Evolutionary conservation across 371 early-diverging fungal genomes (phyloP).

Genomic region (Blakeslea trispora): DNA sequence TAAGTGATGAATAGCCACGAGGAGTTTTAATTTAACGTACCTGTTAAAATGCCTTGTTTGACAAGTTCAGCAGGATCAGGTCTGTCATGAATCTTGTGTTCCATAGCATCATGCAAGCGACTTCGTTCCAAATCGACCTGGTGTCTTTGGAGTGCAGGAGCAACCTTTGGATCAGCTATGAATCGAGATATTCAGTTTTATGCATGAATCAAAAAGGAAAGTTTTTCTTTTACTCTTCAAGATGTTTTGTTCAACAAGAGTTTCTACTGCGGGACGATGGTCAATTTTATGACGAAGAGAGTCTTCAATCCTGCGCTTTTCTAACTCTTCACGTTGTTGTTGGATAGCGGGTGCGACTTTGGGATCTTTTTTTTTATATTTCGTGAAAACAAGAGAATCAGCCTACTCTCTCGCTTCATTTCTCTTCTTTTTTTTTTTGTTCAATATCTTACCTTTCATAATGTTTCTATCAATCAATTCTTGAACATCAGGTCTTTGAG

Average conservation of each 20-base stretch:
- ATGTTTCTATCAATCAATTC: conserved; percentile 77
- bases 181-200: not conserved
- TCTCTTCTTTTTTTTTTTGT: conserved; percentile 5
- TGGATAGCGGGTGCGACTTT: conserved; percentile 59
- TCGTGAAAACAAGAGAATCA: too few species aligned
- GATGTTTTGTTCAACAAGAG: conserved; percentile 74
- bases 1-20: not conserved
- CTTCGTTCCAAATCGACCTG: conserved; percentile 57
- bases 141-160: conserved; percentile 55
- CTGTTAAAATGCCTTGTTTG: conserved; percentile 69
- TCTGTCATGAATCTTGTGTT: conserved; percentile 70
- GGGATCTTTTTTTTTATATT: conserved; percentile 30
- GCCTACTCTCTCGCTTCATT: too few species aligned
- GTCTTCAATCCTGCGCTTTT: conserved; percentile 67
- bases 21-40: conserved; percentile 3
- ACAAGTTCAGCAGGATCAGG: conserved; percentile 70
- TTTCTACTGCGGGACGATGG: conserved; percentile 67
- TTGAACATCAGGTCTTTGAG: conserved; percentile 62
- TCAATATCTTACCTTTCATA: conserved; percentile 69
- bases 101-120: conserved; percentile 68
- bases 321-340: conserved; percentile 52
- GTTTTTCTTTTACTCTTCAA: conserved; percentile 47
- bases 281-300: conserved; percentile 71
- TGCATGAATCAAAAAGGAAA: conserved; percentile 11
- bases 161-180: conserved; percentile 43